These are phyloP conservation scores for Hippophae gyantsensis DNA, from an alignment of 306 rosid genomes.

Conservation along the genomic window DNA sequence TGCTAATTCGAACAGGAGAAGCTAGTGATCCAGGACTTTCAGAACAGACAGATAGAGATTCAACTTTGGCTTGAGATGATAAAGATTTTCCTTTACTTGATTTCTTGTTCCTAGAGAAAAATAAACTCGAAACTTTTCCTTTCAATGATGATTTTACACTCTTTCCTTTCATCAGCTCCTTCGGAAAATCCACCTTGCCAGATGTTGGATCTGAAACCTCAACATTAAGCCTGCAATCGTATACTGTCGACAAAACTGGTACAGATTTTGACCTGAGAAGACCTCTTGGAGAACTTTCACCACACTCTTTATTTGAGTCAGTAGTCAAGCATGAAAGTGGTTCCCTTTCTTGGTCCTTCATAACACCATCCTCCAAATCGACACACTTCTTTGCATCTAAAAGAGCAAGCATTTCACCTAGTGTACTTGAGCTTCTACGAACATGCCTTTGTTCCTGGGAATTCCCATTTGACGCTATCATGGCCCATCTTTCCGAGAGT, in stretches of 20 bases:
- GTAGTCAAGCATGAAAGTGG: slow-evolving; percentile 31
- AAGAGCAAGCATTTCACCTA: slow-evolving; percentile 95
- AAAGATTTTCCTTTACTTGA: slow-evolving; percentile 49
- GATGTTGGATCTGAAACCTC: slow-evolving; percentile 40
- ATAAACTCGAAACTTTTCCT: slow-evolving; percentile 83
- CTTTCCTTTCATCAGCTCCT: slow-evolving; percentile 48
- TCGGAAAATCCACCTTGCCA: slow-evolving; percentile 28
- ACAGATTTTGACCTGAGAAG: slow-evolving; percentile 80
- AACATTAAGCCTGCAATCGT: slow-evolving; percentile 27
- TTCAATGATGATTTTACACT: slow-evolving; percentile 57
- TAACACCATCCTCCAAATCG: slow-evolving; percentile 27
- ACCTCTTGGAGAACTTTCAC: slow-evolving; percentile 33
- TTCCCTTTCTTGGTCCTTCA: slow-evolving; percentile 43
- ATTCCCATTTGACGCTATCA: slow-evolving; percentile 50
- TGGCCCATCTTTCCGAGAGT: slow-evolving; percentile 87
- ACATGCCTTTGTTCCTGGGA: slow-evolving; percentile 49
- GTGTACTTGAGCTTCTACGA: slow-evolving; percentile 59
- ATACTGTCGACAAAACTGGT: slow-evolving; percentile 45
- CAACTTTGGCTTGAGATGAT: slow-evolving; percentile 30
- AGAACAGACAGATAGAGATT: slow-evolving; percentile 22
- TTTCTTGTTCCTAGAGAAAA: slow-evolving; percentile 75
- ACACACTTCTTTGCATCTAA: slow-evolving; percentile 47
- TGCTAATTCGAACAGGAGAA: slow-evolving; percentile 28
- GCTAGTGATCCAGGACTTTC: slow-evolving; percentile 27
- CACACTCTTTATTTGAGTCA: slow-evolving; percentile 36